Percentiles rank a stretch among this genome's conserved stretches.
These are phyloP conservation scores for Aurinia saxatilis DNA, from an alignment of 345 rosid genomes.

Conservation along the genomic window DNA sequence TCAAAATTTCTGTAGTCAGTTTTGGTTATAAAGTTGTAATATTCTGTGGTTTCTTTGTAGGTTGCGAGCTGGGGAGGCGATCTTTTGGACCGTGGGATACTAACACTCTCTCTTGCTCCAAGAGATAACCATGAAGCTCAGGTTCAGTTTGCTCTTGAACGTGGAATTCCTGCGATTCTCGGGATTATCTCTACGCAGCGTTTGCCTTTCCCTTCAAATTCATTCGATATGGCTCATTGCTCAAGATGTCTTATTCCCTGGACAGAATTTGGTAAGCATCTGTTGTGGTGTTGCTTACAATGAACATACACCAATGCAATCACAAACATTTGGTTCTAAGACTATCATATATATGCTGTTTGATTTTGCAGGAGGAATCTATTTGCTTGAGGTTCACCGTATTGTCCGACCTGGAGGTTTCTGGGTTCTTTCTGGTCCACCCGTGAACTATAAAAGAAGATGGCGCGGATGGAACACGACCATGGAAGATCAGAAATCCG, in stretches of 20 bases:
- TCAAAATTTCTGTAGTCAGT: neutral
- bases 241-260: constrained; percentile 99
- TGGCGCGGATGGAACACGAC: constrained; percentile 99
- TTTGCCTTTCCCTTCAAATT: constrained; percentile 85
- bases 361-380: constrained; percentile 73
- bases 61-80: constrained; percentile 99
- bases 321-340: neutral
- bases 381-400: constrained; percentile 86
- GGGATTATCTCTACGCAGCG: constrained; percentile 97
- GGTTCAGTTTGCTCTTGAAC: constrained; percentile 95
- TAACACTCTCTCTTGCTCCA: constrained; percentile 95
- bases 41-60: constrained; percentile 25
- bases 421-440: constrained; percentile 97
- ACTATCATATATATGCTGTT: neutral
- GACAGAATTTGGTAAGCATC: constrained; percentile 88
- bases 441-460: constrained; percentile 71
- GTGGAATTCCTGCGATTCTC: constrained; percentile 97
- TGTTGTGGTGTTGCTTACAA: neutral
- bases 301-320: neutral
- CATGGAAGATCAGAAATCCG: constrained; percentile 74
- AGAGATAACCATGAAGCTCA: constrained; percentile 99
- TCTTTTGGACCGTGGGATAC: constrained; percentile 78
- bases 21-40: neutral
- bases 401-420: constrained; percentile 97
- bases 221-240: constrained; percentile 99